A percentile compares a stretch with the other conserved stretches of the same genome.
Evolutionary conservation across 2,329 filamentous ascomycete genomes (phyloP).

Genomic region (Sordariomycetes sp.): DNA sequence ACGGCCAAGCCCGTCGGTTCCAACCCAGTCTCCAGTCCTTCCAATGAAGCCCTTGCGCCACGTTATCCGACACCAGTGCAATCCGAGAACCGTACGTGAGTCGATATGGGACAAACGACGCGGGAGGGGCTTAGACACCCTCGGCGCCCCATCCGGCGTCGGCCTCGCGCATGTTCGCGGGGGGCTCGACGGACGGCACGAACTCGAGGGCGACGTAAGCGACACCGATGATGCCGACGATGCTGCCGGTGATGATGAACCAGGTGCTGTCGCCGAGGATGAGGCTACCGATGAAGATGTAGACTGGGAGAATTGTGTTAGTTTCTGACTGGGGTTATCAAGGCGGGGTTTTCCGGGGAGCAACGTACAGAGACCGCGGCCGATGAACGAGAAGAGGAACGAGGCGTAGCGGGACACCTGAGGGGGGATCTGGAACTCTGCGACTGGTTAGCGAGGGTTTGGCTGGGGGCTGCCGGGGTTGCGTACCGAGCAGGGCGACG

Average conservation of each 20-base stretch:
- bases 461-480: too few relatives aligned
- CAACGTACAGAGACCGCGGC: constrained; percentile 81
- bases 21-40: neutral
- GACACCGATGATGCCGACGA: constrained; percentile 70
- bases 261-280: constrained; percentile 59
- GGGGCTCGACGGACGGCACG: constrained; percentile 68
- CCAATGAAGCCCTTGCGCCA: neutral
- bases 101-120: neutral
- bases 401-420: constrained; percentile 89
- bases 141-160: constrained; percentile 69
- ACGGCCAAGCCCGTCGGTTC: neutral
- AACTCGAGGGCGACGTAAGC: constrained; percentile 69
- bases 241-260: constrained; percentile 64
- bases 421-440: constrained; percentile 89
- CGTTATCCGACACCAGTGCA: neutral
- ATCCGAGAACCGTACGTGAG: neutral
- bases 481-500: constrained; percentile 53
- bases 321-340: neutral
- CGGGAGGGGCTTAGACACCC: constrained; percentile 45
- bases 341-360: neutral
- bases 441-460: neutral
- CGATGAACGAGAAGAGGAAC: constrained; percentile 96
- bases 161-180: constrained; percentile 71
- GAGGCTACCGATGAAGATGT: constrained; percentile 87
- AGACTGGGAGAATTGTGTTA: constrained; percentile 51